Evolutionary conservation across 2,329 filamentous ascomycete genomes (phyloP), one percentile per base, ranked within the genome.

Genomic region (Dactylella cylindrospora): DNA sequence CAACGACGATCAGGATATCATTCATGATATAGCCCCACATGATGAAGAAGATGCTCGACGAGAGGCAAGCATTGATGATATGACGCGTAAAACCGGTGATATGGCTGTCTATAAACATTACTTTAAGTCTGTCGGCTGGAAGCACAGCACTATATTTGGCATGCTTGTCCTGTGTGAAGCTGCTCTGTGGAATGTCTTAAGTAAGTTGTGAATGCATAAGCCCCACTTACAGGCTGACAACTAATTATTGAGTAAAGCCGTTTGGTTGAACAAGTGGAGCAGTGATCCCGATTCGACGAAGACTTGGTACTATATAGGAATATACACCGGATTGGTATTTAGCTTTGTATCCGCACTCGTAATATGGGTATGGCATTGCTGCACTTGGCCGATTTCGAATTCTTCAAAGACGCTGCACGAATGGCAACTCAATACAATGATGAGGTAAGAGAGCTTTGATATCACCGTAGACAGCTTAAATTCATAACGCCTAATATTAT

Each of bases 391-490:
- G 10, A 57, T 64, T 50, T 51, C 59, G 10, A 19, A 51, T 10
- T 55, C 51, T 12, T 29, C 59, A 3, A 44, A 51, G 20, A 57
- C 52, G 23, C 13, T 64, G 13, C 59, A 64, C 17, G 25, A 32
- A 9, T 57, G 57, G 51, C 59, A 64, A 28, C n/a, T 64, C 8
- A 45, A 31, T 10, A 57, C 50, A 8, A 55, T 64, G 52, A 64
- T 64, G 44, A 64, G 45, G 57, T 62, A 19, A 38, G 49, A 32
- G n/a, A n/a, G n/a, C n/a, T n/a, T n/a, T n/a, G n/a, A n/a, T n/a
- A n/a, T n/a, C n/a, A n/a, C n/a, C n/a, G n/a, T n/a, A n/a, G n/a
- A n/a, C n/a, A n/a, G n/a, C n/a, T n/a, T n/a, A n/a, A n/a, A n/a
- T n/a, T n/a, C n/a, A n/a, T n/a, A n/a, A n/a, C n/a, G n/a, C n/a